phyloP scores from a whole-genome alignment of 139 green algal species.

The Prasinococcaceae sp. region DNA sequence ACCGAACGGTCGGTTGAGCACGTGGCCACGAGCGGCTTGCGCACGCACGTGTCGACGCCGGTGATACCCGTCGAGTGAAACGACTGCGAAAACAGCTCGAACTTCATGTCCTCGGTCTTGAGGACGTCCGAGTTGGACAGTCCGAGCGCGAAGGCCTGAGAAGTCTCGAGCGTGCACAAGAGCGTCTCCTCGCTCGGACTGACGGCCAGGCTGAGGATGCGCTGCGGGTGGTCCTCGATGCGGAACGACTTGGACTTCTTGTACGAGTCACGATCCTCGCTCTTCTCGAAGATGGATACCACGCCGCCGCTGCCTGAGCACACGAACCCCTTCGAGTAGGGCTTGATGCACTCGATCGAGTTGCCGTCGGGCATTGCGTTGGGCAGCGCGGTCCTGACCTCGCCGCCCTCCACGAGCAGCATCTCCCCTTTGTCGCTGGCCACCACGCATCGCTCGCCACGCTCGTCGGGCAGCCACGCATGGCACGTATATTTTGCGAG shows the following conservation, averaged over 20 bases:
- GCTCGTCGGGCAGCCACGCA: slow-evolving; percentile 39
- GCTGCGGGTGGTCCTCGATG: slow-evolving; percentile 13
- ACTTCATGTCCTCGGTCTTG: slow-evolving; percentile 66
- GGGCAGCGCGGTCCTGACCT: slow-evolving; percentile 25
- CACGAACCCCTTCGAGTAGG: slow-evolving; percentile 40
- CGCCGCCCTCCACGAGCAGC: slow-evolving; percentile 41
- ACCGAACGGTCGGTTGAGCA: slow-evolving; percentile 52
- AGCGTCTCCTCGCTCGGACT: slow-evolving; percentile 60
- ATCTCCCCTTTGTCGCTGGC: slow-evolving; percentile 62
- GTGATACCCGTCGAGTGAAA: slow-evolving; percentile 38
- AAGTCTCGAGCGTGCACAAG: slow-evolving; percentile 40
- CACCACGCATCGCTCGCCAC: slow-evolving; percentile 38
- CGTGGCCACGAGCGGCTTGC: slow-evolving; percentile 62
- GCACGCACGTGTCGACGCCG: slow-evolving; percentile 57
- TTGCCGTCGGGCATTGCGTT: slow-evolving; percentile 28
- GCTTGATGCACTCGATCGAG: slow-evolving; percentile 32
- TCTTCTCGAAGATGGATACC: slow-evolving; percentile 18
- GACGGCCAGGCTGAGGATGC: slow-evolving; percentile 26
- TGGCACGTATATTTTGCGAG: slow-evolving; percentile 37
- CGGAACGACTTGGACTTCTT: slow-evolving; percentile 16
- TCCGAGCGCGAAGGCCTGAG: slow-evolving; percentile 46
- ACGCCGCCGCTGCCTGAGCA: slow-evolving; percentile 21
- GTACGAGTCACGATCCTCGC: slow-evolving; percentile 16
- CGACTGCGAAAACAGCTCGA: slow-evolving; percentile 33
- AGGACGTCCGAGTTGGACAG: slow-evolving; percentile 53